Evolutionary conservation across 2,329 filamentous ascomycete species (phyloP), one percentile per base, ranked within the genome.

Genomic region (Colletotrichum horii): DNA sequence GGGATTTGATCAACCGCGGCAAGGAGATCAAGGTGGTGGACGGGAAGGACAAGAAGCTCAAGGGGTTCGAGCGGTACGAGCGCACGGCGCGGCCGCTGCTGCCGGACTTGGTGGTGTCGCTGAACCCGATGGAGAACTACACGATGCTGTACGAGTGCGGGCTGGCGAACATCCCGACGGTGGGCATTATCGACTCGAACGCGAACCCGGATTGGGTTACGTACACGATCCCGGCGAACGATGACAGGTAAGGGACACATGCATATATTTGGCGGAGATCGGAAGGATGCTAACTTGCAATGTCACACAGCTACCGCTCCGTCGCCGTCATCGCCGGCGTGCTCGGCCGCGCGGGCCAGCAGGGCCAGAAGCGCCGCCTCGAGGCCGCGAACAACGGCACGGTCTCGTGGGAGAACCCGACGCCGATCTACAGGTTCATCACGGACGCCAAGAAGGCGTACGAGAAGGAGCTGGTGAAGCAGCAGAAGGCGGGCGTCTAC

Each of bases 211-310:
- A 95, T 1, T 96, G 95, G 92, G 96, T 98, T 66, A 98, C 97
- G 6, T 99, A 99, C 83, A 94, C 95, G 16, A 98, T 99, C 79
- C 97, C 97, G 3, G 95, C 95, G 66, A 99, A 99, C 84, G 97
- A 99, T 82, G 97, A 99, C 89, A 96, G 93, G 94, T 95, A 84
- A 82, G 89, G 83, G 61, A 14, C 22, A 56, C 52, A 56, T 48
- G 19, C 24, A 30, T n/a, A 60, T 4, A 11, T 22, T 43, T 16
- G 38, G 38, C 8, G 11, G 16, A 43, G 38, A 43, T 8, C 19
- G 38, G 38, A n/a, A 43, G 4, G 32, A 69, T n/a, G 16, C n/a
- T n/a, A 9, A 15, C n/a, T 32, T 34, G 16, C 14, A 8, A 30
- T 65, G 15, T 48, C 34, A 52, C 14, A 34, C 76, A 98, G 96